Evolutionary conservation across 192 early-diverging fungal genomes (phyloP).

Genomic region (Mortierella alpina): DNA sequence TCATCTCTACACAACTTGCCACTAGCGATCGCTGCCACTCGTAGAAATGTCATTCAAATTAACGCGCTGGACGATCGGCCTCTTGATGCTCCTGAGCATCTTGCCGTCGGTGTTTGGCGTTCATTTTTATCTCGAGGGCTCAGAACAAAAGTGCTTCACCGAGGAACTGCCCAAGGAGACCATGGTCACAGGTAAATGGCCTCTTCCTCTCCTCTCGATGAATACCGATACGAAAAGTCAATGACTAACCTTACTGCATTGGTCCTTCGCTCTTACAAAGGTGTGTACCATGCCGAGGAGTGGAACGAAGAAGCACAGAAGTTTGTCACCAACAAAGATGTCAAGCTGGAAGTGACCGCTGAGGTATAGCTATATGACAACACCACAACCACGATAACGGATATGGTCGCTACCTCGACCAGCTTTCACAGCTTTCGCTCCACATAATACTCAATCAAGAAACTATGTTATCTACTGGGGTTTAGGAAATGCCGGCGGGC

Average conservation of each 20-base stretch:
- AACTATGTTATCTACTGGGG: background rate
- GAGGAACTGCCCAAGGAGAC: slow-evolving; percentile 94
- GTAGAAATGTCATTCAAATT: background rate
- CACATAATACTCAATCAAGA: background rate
- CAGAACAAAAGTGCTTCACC: slow-evolving; percentile 90
- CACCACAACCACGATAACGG: background rate
- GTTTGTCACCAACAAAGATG: slow-evolving; percentile 69
- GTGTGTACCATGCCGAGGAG: slow-evolving; percentile 82
- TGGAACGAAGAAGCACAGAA: slow-evolving; percentile 70
- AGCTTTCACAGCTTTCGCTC: background rate
- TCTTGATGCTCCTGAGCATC: slow-evolving; percentile 34
- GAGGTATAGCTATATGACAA: slow-evolving; percentile 57
- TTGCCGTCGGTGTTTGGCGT: slow-evolving; percentile 63
- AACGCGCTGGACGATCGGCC: slow-evolving; percentile 31
- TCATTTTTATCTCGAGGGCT: slow-evolving; percentile 92
- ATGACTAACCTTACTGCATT: slow-evolving; percentile 1
- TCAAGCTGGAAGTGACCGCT: slow-evolving; percentile 76
- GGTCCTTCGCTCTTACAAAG: slow-evolving; percentile 25
- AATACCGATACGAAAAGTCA: background rate
- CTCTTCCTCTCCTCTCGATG: background rate
- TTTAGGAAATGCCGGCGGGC: slow-evolving; percentile 58
- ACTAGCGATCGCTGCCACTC: too few relatives aligned
- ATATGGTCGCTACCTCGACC: background rate
- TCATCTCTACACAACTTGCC: background rate
- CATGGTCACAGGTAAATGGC: slow-evolving; percentile 74